Evolutionary conservation across 2,329 filamentous ascomycete species (phyloP).

Genomic region (Fusarium sambucinum): DNA sequence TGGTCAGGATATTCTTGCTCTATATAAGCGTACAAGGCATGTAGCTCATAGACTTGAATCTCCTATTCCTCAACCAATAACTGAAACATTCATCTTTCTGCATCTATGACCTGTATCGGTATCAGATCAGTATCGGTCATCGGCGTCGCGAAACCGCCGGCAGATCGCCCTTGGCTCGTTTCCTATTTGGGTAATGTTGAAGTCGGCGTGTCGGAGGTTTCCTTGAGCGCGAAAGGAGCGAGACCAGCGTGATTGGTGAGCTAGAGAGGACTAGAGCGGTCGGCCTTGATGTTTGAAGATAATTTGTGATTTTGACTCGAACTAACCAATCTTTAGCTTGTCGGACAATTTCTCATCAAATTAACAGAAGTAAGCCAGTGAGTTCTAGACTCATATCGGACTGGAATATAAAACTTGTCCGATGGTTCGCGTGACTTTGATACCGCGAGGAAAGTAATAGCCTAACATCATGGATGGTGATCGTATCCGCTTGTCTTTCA

Average conservation of each 20-base stretch:
- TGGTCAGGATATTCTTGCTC: background rate
- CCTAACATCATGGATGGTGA: background rate
- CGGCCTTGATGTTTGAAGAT: background rate
- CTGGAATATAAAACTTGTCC: slow-evolving; percentile 1
- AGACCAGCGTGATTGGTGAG: slow-evolving; percentile 24
- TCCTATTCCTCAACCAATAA: background rate
- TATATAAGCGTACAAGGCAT: background rate
- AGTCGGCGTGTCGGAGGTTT: slow-evolving; percentile 41
- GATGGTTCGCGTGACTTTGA: background rate
- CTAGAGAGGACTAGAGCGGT: background rate
- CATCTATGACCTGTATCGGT: background rate
- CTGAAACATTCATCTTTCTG: background rate
- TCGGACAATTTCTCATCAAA: background rate
- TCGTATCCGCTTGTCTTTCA: background rate
- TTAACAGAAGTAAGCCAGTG: background rate
- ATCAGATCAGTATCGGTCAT: slow-evolving; percentile 24
- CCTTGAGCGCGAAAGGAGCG: slow-evolving; percentile 41
- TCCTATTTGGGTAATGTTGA: slow-evolving; percentile 31
- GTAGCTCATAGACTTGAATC: slow-evolving; percentile 1
- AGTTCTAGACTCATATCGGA: background rate
- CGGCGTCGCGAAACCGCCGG: slow-evolving; percentile 32
- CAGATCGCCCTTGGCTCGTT: slow-evolving; percentile 27
- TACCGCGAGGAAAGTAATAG: background rate
- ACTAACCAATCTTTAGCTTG: background rate
- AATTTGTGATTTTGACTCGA: background rate